Base-by-base conservation (phyloP, 1,284 basidiomycete genomes). In the Rhizoctonia solani region DNA sequence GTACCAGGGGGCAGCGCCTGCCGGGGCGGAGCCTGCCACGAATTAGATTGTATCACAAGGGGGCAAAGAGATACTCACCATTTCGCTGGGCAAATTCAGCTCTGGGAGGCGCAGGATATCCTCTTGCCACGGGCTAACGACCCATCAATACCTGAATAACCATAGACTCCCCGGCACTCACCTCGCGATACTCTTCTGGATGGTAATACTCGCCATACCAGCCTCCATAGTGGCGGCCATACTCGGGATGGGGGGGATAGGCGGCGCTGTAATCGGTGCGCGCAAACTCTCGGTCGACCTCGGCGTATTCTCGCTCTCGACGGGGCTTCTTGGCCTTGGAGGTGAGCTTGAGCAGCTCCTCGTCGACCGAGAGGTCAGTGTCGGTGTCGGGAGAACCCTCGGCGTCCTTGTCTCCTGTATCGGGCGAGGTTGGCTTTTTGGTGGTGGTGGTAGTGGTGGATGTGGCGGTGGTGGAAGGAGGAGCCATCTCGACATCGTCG, bases 291-390 rank as follows among this genome's bases (percentile, higher is more conserved):
- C 47, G 46, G 3, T 44, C 23, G 29, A 32, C 46, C 21, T 59
- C 56, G 25, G 32, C 44, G 14, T 46, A 30, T 3, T 49, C 46
- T 21, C 47, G 47, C 32, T 63, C 58, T 19, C 47, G 58, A 9
- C 27, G 29, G 6, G n/a, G 46, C 14, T 47, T 29, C 9, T 25
- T 27, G 9, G 56, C 21, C 47, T 63, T 63, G 46, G 58, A 21
- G 44, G 46, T 37, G 3, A 63, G 47, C 23, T 63, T 63, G 16
- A 63, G 34, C 2, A 63, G 32, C 47, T 63, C 58, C 46, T 63
- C 58, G 30, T 63, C 58, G 47, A 63, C 58, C 23, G 44, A 49
- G 19, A 63, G 58, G 58, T 63, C 58, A n/a, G 58, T 63, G 32
- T 63, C 47, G 8, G 47, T 63, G 14, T 49, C 58, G 32, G 58